Base-by-base conservation (phyloP, 148 eudicot genomes). In the Chenopodium suecicum region DNA sequence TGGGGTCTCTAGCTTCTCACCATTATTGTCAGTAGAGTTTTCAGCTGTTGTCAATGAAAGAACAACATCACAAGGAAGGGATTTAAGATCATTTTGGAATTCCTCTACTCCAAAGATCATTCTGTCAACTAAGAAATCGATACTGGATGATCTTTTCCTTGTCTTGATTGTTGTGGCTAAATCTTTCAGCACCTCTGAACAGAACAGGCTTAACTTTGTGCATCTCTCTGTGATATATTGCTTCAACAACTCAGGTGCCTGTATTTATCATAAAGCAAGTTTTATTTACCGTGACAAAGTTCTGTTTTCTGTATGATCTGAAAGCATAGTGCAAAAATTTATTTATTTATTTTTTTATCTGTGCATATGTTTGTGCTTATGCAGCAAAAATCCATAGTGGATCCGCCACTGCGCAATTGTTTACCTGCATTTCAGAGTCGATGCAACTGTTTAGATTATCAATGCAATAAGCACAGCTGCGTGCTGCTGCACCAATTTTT, bases 401-500 rank as follows among this genome's bases (percentile, higher is more conserved):
- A 50, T 50, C 44, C 8, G 44, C 44, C 44, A 41, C 44, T 41
- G 44, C 44, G 75, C 48, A 23, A 34, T 37, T 20, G 69, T 84
- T 82, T 89, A 91, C 98, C 94, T 88, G 82, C 60, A 79, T 47
- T 74, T 90, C 88, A 19, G 92, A 89, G 83, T 86, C 81, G 65
- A 88, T 83, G 86, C 91, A 91, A 67, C 89, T 88, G 84, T 75
- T 88, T 16, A 95, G 81, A 70, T 90, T 89, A 78, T 91, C 93
- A 34, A 95, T 81, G 82, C 88, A 91, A 82, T 87, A 91, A 78
- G 97, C 97, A 74, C 93, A 91, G 62, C 83, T 90, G 16, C 96
- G 88, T 25, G 91, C 85, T 76, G 93, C 87, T 14, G 93, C 91
- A 6, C 89, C 91, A 37, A 93, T 82, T 85, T 89, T 84, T 20